Base-by-base conservation (phyloP, 2,329 filamentous ascomycete species). In the Escovopsis sp. region DNA sequence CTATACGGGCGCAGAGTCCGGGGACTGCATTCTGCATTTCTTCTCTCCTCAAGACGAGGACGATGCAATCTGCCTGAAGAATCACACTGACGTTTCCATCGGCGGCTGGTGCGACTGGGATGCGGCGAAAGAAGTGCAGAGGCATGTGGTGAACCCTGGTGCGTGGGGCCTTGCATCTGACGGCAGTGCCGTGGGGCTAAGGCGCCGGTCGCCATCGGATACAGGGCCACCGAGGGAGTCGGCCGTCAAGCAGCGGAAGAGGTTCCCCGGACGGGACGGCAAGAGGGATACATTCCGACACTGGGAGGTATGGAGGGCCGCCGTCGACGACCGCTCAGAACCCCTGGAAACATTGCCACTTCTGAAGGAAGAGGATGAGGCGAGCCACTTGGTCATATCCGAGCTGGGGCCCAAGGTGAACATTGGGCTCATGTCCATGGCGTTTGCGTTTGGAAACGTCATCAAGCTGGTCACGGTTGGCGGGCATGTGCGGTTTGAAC, bases 361-460 rank as follows among this genome's bases (percentile, higher is more conserved):
- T 11, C 58, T 61, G 35, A 45, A 54, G 6, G 52, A 60, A 9
- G 51, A 55, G 5, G 57, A 60, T 27, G 48, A 58, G 29, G 56
- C 60, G 4, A 62, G 66, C 3, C 65, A 73, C 38, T 61, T 87
- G 4, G 71, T 83, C 32, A 72, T 84, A 16, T 70, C 70, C 3
- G 65, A 66, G 31, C 59, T 79, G 2, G 82, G 81, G 0, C 80
- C 80, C 1, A 70, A 79, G 38, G 62, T 65, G 2, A 61, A 62
- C 35, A 57, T 84, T 1, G 80, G 80, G 11, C 66, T 69, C 33
- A 64, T 67, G 31, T 79, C 76, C 34, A 65, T 83, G 3, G 81
- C 73, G 0, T 68, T 87, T 21, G 78, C 70, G 0, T 73, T 86
- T 39, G 82, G 80, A 11, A 81, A 85, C 44, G 64, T 72, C 2